Conservation (phyloP, 2,329 filamentous ascomycete species). For the Didymella keratinophila region DNA sequence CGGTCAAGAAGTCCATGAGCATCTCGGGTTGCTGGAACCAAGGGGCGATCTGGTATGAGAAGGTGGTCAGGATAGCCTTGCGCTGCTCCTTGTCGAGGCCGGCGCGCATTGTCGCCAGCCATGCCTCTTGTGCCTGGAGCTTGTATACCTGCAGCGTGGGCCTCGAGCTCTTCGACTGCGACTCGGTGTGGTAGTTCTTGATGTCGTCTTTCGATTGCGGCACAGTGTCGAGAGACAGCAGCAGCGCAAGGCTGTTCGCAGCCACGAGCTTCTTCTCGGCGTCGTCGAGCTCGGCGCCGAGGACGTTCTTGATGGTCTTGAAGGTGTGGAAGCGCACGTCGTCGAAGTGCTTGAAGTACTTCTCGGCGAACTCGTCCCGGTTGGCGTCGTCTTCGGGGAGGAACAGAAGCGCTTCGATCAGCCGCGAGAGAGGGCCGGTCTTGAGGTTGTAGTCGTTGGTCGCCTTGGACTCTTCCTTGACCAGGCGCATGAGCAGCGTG, state of each 20-base stretch:
- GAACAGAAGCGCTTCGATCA: constrained; percentile 69
- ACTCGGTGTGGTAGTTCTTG: constrained; percentile 71
- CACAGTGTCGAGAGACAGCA: constrained; percentile 73
- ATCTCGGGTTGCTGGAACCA: constrained; percentile 91
- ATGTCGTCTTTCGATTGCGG: constrained; percentile 73
- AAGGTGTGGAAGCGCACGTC: constrained; percentile 88
- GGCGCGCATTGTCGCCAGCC: constrained; percentile 78
- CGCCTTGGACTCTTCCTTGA: constrained; percentile 73
- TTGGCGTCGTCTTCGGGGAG: constrained; percentile 65
- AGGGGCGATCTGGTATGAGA: constrained; percentile 80
- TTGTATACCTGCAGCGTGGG: constrained; percentile 75
- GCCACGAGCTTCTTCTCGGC: constrained; percentile 34
- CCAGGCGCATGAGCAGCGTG: constrained; percentile 80
- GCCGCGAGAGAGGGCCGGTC: constrained; percentile 68
- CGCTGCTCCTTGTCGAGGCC: constrained; percentile 75
- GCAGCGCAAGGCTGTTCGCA: constrained; percentile 66
- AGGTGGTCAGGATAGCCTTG: constrained; percentile 77
- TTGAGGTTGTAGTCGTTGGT: constrained; percentile 70
- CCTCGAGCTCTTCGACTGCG: constrained; percentile 68
- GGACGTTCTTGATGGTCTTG: constrained; percentile 69
- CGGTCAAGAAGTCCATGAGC: constrained; percentile 95
- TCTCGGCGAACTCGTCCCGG: constrained; percentile 77
- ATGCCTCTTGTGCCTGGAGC: constrained; percentile 82
- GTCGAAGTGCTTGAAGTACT: constrained; percentile 80
- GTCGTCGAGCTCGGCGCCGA: constrained; percentile 44